phyloP scores from a whole-genome alignment of 805 yeast genomes.

The Ogataea glucozyma region DNA sequence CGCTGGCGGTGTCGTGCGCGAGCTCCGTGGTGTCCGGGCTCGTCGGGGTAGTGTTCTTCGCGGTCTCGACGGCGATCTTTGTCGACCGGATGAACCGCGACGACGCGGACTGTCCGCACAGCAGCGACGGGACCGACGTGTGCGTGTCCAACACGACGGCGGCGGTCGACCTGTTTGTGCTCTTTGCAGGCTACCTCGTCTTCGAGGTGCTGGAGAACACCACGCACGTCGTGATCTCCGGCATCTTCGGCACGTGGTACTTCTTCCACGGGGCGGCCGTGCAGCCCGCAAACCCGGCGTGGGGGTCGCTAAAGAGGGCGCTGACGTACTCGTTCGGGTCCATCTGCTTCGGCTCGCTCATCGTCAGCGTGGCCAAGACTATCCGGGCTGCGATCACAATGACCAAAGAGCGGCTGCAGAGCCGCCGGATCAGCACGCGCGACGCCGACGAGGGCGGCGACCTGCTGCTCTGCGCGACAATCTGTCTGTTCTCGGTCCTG shows the following conservation, averaged over 20 bases:
- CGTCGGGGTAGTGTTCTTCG: slow-evolving; percentile 61
- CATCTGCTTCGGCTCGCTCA: slow-evolving; percentile 75
- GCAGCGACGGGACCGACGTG: slow-evolving; percentile 30
- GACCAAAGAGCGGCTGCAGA: slow-evolving; percentile 43
- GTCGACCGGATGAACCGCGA: slow-evolving; percentile 28
- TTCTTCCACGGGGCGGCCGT: slow-evolving; percentile 54
- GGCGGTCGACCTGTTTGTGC: slow-evolving; percentile 52
- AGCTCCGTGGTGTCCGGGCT: slow-evolving; percentile 52
- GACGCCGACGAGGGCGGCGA: slow-evolving; percentile 53
- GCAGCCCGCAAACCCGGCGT: slow-evolving; percentile 75
- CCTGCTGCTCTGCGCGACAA: slow-evolving; percentile 50
- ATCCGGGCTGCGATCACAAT: slow-evolving; percentile 55
- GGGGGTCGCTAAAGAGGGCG: slow-evolving; percentile 76
- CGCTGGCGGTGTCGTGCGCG: slow-evolving; percentile 46
- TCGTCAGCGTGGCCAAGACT: slow-evolving; percentile 74
- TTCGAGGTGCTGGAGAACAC: slow-evolving; percentile 81
- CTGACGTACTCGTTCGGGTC: slow-evolving; percentile 88
- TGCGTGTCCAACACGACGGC: slow-evolving; percentile 34
- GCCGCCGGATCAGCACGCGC: slow-evolving; percentile 36
- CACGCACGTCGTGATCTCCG: slow-evolving; percentile 78
- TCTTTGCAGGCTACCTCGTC: slow-evolving; percentile 81
- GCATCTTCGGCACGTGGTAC: slow-evolving; percentile 91
- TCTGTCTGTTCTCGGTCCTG: slow-evolving; percentile 50
- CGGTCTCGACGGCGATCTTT: slow-evolving; percentile 58
- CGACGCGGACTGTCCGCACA: slow-evolving; percentile 55